Percentiles rank a stretch among this genome's conserved stretches.
Evolutionary conservation across 768 basidiomycete species (phyloP).

Genomic region (Serendipita vermifera): DNA sequence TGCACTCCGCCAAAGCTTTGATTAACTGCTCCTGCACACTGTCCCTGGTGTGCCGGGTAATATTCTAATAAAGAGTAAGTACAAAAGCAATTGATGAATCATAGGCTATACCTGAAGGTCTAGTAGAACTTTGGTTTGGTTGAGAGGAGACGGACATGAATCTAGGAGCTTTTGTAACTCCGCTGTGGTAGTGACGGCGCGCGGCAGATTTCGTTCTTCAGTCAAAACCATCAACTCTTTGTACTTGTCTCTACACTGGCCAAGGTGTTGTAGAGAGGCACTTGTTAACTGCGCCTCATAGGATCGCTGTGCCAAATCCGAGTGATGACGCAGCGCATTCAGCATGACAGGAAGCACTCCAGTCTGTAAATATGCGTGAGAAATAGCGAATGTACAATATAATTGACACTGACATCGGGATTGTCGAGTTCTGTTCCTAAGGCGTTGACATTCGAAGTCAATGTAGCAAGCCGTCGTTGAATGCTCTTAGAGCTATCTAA

Average conservation of each 20-base stretch:
- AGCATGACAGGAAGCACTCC: conserved; percentile 54
- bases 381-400: neutral
- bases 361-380: conserved; percentile 30
- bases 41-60: conserved; percentile 41
- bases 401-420: conserved; percentile 36
- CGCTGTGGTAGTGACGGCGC: conserved; percentile 39
- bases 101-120: conserved; percentile 43
- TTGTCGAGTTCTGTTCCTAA: conserved; percentile 41
- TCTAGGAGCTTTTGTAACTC: conserved; percentile 34
- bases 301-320: conserved; percentile 47
- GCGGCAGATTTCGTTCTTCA: conserved; percentile 46
- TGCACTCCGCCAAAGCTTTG: conserved; percentile 53
- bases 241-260: conserved; percentile 38
- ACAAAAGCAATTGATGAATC: too few relatives aligned
- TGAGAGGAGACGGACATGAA: conserved; percentile 38
- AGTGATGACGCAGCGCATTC: conserved; percentile 44
- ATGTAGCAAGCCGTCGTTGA: conserved; percentile 40
- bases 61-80: conserved; percentile 28
- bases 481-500: conserved; percentile 48
- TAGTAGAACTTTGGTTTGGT: conserved; percentile 35
- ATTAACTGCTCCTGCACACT: conserved; percentile 58
- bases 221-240: conserved; percentile 34
- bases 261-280: conserved; percentile 42
- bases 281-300: conserved; percentile 40
- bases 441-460: conserved; percentile 40